phyloP scores from a whole-genome alignment of 176 grass and related monocot species.

The Oryza glumipatula region DNA sequence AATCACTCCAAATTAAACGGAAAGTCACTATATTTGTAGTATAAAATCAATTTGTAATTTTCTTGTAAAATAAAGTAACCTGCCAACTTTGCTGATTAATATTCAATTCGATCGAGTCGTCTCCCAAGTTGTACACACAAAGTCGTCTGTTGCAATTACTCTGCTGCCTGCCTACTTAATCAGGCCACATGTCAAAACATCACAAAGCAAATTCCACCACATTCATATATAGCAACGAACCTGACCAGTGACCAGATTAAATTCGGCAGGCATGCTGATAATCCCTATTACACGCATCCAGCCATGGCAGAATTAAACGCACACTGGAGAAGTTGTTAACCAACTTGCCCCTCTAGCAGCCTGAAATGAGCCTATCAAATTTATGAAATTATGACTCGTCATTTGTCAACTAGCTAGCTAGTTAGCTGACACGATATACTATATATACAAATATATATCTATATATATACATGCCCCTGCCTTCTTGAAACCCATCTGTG shows the following conservation, averaged over 20 bases:
- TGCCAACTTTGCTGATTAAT: too few relatives aligned
- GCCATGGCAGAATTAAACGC: neutral
- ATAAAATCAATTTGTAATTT: too few relatives aligned
- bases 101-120: neutral
- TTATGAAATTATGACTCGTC: conserved; percentile 36
- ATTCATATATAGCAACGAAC: neutral
- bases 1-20: too few relatives aligned
- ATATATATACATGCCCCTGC: neutral
- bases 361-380: conserved; percentile 28
- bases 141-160: conserved; percentile 18
- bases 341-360: conserved; percentile 17
- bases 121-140: conserved; percentile 3
- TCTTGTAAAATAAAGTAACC: too few relatives aligned
- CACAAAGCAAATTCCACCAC: neutral
- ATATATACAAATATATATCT: neutral
- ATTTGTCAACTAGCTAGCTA: conserved; percentile 42
- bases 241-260: conserved; percentile 17
- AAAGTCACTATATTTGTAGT: too few relatives aligned
- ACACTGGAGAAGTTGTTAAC: neutral
- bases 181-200: neutral
- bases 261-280: neutral
- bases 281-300: neutral
- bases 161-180: neutral
- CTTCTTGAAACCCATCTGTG: neutral
- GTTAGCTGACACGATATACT: neutral